Evolutionary conservation across 805 yeast species (phyloP), one percentile per base, ranked within the genome.

Genomic region (Candida tammaniensis): DNA sequence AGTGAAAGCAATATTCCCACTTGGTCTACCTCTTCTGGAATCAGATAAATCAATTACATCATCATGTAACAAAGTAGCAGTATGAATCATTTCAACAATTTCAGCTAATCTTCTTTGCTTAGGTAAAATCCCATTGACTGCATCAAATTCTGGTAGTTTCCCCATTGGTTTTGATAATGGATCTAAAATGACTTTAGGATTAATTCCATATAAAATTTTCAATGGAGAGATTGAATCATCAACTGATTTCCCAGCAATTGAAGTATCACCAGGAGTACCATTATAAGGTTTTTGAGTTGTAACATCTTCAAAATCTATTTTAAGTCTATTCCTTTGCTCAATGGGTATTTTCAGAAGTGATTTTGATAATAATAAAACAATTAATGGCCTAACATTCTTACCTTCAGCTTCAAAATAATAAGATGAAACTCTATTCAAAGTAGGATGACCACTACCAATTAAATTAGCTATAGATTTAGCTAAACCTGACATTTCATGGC

Each of bases 391-490:
- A 13, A 93, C 87, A 54, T 89, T 94, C 59, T 93, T 93, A 5
- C 98, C 98, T 54, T 91, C 96, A 13, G 93, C 86, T 60, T 89
- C 96, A 49, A 93, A 93, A 63, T 93, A 93, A 64, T 93, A 93
- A 22, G 87, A 78, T n/a, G 95, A 82, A 4, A 91, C 96, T 46
- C 94, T 72, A 61, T 91, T 89, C 41, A 91, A 70, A 8, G 93
- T 82, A 1, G 98, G 96, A 54, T 91, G 96, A 2, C 96, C 95
- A 0, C 94, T 82, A 1, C 98, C 97, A 38, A 91, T 81, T 35
- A 93, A 69, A 13, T 72, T 66, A 30, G 95, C 94, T 43, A 91
- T 93, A 54, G 88, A 87, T 52, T 76, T 77, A 17, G 96, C 96
- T 51, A 91, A 62, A 22, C 78, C 79, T 15, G 88, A 80, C 98